A percentile compares a stretch with the other conserved stretches of the same genome.
Conservation (phyloP, 441 rosid genomes). For the Hypseocharis bilobata region DNA sequence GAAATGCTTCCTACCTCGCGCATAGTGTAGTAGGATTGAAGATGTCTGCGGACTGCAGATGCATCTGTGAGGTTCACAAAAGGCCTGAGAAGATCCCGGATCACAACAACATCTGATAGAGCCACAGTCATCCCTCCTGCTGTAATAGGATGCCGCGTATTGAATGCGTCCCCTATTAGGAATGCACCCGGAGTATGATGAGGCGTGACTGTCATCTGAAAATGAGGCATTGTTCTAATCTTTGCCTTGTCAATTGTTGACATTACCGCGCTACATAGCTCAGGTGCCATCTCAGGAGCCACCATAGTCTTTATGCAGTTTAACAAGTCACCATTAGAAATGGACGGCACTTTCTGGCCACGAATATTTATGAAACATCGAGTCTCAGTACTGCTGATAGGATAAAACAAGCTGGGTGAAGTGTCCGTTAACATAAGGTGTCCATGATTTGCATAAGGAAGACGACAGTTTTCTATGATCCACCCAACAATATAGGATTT, state of each 20-base stretch:
- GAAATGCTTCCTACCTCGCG: constrained; percentile 12
- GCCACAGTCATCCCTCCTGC: constrained; percentile 25
- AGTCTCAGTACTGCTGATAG: constrained; percentile 17
- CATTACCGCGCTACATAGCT: constrained; percentile 12
- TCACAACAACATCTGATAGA: constrained; percentile 15
- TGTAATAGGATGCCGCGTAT: constrained; percentile 22
- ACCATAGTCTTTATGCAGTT: constrained; percentile 15
- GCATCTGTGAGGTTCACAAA: constrained; percentile 13
- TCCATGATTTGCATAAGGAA: constrained; percentile 20
- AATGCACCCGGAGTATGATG: constrained; percentile 22
- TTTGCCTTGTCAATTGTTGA: constrained; percentile 20
- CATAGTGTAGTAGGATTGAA: constrained; percentile 21
- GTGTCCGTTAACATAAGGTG: constrained; percentile 22
- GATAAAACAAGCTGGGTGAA: constrained; percentile 19
- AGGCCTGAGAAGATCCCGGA: constrained; percentile 16
- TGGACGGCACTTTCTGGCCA: constrained; percentile 23
- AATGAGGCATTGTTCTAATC: constrained; percentile 21
- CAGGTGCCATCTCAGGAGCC: constrained; percentile 22
- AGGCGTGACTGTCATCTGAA: constrained; percentile 19
- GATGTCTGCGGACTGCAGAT: constrained; percentile 13
- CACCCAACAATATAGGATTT: constrained; percentile 20
- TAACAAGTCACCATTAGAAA: constrained; percentile 22
- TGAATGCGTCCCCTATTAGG: constrained; percentile 25
- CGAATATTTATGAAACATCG: constrained; percentile 25
- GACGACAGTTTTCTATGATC: constrained; percentile 22